Base-by-base conservation (phyloP, 2,329 filamentous ascomycete species). In the Fusarium miscanthi region DNA sequence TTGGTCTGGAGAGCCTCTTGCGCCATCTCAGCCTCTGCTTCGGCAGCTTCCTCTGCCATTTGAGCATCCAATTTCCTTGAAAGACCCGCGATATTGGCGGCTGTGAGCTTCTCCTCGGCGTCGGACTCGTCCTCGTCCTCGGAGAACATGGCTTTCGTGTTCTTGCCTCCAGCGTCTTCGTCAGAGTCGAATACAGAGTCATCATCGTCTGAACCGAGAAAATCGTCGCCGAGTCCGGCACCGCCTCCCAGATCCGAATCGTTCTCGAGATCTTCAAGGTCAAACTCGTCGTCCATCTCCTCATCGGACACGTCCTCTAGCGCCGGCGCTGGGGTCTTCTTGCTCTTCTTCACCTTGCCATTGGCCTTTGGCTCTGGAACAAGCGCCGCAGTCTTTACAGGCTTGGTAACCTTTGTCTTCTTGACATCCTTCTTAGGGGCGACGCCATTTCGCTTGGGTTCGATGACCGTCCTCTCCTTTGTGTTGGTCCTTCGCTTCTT, bases 71-170 rank as follows among this genome's bases (percentile, higher is more conserved):
- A 84, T 81, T 94, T 95, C 76, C 91, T 88, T 61, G 95, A 95
- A 62, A 99, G 85, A 65, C 96, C 96, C 77, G 92, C 96, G 71
- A 99, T 98, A 82, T 99, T 99, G 70, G 96, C 96, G 4, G 95
- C 95, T 57, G 94, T 99, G 74, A 99, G 88, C 80, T 91, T 92
- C 83, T 98, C 95, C 83, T 97, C 94, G 9, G 90, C 92, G 76
- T 97, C 94, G 2, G 93, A 95, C 57, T 94, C 92, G 73, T 95
- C 93, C 76, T 97, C 94, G 78, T 98, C 95, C 73, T 98, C 96
- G 0, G 96, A 98, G 86, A 97, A 99, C 86, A 97, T 94, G 73
- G 91, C 84, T 69, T 81, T 82, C 43, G 66, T 68, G 74, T 87
- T 80, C 82, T 87, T 79, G 81, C 82, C 79, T 59, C 84, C 84